phyloP scores from a whole-genome alignment of 2,329 filamentous ascomycete genomes.

The Microdochium paspali region DNA sequence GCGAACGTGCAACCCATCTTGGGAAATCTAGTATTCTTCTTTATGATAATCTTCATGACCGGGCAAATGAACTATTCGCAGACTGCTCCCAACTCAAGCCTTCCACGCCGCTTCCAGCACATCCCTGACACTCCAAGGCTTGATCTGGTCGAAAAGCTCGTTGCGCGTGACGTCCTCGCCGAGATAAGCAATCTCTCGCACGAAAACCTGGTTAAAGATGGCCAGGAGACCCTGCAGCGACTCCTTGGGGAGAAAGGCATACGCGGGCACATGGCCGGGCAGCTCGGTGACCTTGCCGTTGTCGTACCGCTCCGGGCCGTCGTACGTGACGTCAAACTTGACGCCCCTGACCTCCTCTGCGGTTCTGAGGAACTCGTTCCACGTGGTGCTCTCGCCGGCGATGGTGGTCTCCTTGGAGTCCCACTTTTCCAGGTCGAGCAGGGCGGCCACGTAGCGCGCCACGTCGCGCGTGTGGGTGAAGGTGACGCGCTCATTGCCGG shows the following conservation, averaged over 20 bases:
- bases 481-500: conserved; percentile 30
- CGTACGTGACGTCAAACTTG: conserved; percentile 11
- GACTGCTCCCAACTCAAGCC: no score
- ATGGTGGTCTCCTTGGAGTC: conserved; percentile 23
- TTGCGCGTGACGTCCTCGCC: neutral
- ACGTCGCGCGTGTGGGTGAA: conserved; percentile 42
- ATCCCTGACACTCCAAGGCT: neutral
- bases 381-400: conserved; percentile 30
- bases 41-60: no score
- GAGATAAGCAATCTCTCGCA: neutral
- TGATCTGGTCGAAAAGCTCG: neutral
- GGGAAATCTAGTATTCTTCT: no score
- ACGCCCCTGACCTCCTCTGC: conserved; percentile 29
- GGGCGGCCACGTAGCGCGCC: conserved; percentile 30
- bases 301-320: neutral
- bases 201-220: neutral
- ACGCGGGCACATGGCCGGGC: neutral
- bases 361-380: conserved; percentile 31
- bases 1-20: no score
- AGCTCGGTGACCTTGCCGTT: neutral
- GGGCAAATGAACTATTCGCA: no score
- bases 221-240: neutral
- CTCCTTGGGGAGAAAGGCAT: neutral
- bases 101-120: neutral
- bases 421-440: conserved; percentile 33